Conservation (phyloP, 1,139 yeast species). For the Komagataea norvegica region DNA sequence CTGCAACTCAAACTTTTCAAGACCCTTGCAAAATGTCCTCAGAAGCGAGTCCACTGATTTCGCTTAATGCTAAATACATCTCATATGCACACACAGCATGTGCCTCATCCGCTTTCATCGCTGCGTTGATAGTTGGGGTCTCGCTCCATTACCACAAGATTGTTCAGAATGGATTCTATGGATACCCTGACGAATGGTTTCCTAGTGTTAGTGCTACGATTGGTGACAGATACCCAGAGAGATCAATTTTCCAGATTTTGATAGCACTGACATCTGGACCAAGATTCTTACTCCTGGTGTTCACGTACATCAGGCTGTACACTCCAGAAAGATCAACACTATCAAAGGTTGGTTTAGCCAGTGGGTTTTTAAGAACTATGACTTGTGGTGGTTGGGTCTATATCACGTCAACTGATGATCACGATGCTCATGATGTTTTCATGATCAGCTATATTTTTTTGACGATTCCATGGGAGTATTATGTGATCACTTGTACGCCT, state of each 20-base stretch:
- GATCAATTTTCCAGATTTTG: constrained; percentile 83
- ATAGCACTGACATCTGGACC: constrained; percentile 81
- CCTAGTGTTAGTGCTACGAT: constrained; percentile 96
- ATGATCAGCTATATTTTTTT: constrained; percentile 87
- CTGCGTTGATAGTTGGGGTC: constrained; percentile 71
- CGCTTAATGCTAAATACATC: constrained; percentile 54
- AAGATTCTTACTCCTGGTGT: constrained; percentile 65
- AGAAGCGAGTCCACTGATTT: constrained; percentile 21
- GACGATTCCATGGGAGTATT: constrained; percentile 86
- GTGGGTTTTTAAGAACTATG: constrained; percentile 78
- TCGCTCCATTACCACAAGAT: constrained; percentile 78
- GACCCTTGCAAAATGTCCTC: constrained; percentile 6
- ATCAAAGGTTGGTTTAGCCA: constrained; percentile 36
- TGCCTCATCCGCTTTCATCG: constrained; percentile 67
- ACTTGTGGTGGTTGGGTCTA: constrained; percentile 99
- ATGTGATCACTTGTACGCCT: constrained; percentile 54
- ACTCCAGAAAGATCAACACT: constrained; percentile 22
- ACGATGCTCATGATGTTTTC: constrained; percentile 91
- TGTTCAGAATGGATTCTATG: constrained; percentile 77
- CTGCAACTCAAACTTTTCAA: too few relatives aligned
- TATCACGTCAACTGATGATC: constrained; percentile 94
- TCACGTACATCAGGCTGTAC: constrained; percentile 31
- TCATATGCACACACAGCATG: constrained; percentile 68
- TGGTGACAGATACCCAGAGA: constrained; percentile 94
- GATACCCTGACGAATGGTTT: constrained; percentile 98